phyloP scores from a whole-genome alignment of 225 moss, liverwort and hornwort genomes.

The Pseudoscleropodium purum region DNA sequence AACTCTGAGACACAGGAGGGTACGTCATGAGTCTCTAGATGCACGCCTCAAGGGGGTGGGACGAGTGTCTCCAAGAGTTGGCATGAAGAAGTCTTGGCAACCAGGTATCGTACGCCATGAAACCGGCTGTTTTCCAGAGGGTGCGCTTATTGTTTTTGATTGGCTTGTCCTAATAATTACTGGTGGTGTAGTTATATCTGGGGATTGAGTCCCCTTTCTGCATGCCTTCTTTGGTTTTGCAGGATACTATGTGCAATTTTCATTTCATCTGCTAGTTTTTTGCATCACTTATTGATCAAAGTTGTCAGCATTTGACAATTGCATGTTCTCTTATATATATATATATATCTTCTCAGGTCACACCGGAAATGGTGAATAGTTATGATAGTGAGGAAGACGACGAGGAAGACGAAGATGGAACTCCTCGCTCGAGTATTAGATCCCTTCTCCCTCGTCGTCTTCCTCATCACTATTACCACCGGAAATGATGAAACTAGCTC shows the following conservation, averaged over 20 bases:
- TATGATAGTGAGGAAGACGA: constrained; percentile 14
- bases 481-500: constrained; percentile 11
- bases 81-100: constrained; percentile 7
- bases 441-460: too few relatives aligned
- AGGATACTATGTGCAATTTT: neutral
- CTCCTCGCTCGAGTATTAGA: too few relatives aligned
- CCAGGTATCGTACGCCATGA: neutral
- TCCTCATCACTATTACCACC: neutral
- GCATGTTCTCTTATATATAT: too few relatives aligned
- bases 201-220: neutral
- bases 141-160: neutral
- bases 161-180: neutral
- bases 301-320: neutral
- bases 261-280: neutral
- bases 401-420: constrained; percentile 14
- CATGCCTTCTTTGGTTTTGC: neutral
- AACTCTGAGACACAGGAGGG: too few relatives aligned
- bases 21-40: too few relatives aligned
- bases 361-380: neutral
- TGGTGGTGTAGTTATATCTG: neutral
- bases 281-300: neutral
- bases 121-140: too few relatives aligned
- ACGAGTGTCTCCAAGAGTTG: neutral
- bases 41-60: too few relatives aligned
- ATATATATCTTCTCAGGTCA: neutral